Conservation (phyloP, 192 early-diverging fungal species). For the Coemansia sp. region DNA sequence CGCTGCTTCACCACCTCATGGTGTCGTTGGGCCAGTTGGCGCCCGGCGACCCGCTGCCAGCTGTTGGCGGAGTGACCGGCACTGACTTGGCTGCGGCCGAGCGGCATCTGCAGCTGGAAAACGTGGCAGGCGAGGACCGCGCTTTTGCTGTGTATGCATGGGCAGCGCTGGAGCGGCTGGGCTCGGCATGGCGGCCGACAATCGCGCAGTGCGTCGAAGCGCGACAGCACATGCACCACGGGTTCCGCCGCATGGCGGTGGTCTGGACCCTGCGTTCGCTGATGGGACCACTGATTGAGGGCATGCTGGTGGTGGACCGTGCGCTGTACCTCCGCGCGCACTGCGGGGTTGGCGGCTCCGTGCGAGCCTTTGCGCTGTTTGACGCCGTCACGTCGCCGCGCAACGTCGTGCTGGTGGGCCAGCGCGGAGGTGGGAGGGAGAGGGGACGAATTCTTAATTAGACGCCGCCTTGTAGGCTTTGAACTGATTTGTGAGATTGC, state of each 20-base stretch:
- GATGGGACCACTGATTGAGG: conserved; percentile 70
- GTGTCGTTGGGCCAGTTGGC: conserved; percentile 52
- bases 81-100: conserved; percentile 46
- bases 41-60: conserved; percentile 43
- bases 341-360: conserved; percentile 12
- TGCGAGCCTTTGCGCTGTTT: conserved; percentile 42
- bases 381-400: conserved; percentile 43
- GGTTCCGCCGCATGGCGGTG: conserved; percentile 61
- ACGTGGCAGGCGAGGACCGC: conserved; percentile 3
- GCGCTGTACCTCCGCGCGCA: conserved; percentile 60
- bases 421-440: conserved; percentile 16
- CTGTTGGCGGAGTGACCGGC: conserved; percentile 57
- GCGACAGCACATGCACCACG: conserved; percentile 16
- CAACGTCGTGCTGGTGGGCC: conserved; percentile 36
- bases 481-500: too few relatives aligned
- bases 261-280: conserved; percentile 80
- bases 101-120: background rate
- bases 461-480: too few relatives aligned
- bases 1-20: conserved; percentile 68
- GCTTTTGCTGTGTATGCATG: conserved; percentile 54
- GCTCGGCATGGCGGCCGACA: conserved; percentile 37
- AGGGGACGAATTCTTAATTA: background rate
- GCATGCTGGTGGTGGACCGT: conserved; percentile 74
- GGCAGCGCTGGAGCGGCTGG: conserved; percentile 59
- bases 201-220: conserved; percentile 25